Evolutionary conservation across 164 flowering plant genomes (phyloP), one percentile per base, ranked within the genome.

Genomic region (Echeveria elegans): DNA sequence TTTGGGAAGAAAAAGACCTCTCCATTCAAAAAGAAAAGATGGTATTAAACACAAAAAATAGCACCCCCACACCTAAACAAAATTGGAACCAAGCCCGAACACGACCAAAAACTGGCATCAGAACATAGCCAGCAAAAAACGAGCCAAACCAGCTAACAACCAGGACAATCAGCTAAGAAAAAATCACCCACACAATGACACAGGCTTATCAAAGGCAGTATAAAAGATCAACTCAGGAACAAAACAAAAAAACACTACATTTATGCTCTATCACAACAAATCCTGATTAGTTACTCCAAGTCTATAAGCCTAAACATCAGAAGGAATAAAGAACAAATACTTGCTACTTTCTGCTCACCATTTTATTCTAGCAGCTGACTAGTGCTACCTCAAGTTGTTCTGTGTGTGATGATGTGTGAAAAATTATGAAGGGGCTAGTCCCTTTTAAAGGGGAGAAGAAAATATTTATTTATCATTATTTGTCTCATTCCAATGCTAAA

Each of bases 301-400:
- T 23, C 56, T 50, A 26, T n/a, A 50, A 23, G 56, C 60, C 18
- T 53, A 53, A 53, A 14, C 31, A 24, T 53, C 31, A 53, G 60
- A 53, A 53, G 31, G 31, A 24, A 53, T 53, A 15, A 28, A 12
- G 61, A 29, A 56, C 5, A 14, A 56, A 23, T 21, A 1, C 7
- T 48, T 48, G n/a, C 15, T n/a, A 48, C 56, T n/a, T 48, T 52
- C 29, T 23, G 26, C 29, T 16, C 14, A 56, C 61, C 61, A 56
- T 56, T 56, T 53, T 26, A 56, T 28, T 18, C 31, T 26, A 28
- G 32, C 32, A 28, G 61, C 31, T 56, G 47, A 43, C 15, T 15
- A 43, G 47, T 43, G 31, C 61, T 15, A 23, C 29, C 30, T 53
- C 60, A 53, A 53, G 60, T 53, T 53, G 31, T 26, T 53, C 60